phyloP scores from a whole-genome alignment of 2,329 filamentous ascomycete genomes.

The Sclerotinia minor region DNA sequence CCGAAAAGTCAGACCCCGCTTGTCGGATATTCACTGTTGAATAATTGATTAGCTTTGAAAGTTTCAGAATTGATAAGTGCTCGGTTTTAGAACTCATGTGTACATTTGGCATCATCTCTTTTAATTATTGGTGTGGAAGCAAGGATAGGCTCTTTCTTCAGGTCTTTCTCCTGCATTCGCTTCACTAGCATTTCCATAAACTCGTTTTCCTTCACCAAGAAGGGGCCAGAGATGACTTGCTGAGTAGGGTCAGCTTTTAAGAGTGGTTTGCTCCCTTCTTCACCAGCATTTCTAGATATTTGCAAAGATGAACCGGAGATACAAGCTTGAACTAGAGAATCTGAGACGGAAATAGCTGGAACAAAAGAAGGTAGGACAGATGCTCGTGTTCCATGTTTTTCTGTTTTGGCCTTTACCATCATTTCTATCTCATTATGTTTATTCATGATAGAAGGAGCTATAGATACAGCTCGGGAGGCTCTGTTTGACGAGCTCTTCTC shows the following conservation, averaged over 20 bases:
- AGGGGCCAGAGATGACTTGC: background rate
- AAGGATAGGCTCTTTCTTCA: background rate
- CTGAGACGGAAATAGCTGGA: background rate
- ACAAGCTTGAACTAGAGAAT: background rate
- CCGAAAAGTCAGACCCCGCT: background rate
- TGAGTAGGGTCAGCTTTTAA: too few relatives aligned
- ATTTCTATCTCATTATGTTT: background rate
- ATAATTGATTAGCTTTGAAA: background rate
- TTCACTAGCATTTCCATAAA: conserved; percentile 19
- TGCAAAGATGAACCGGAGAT: background rate
- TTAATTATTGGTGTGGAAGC: too few relatives aligned
- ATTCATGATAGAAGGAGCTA: background rate
- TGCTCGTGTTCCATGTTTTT: background rate
- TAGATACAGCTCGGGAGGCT: background rate
- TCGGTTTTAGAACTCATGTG: background rate
- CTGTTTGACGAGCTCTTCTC: background rate
- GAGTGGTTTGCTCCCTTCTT: background rate
- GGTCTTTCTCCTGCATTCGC: background rate
- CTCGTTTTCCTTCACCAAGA: conserved; percentile 6
- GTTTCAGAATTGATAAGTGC: background rate
- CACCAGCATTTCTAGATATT: background rate
- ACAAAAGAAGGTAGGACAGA: background rate
- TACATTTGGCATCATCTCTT: conserved; percentile 8
- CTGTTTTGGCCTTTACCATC: background rate
- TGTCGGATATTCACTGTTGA: conserved; percentile 8